These are phyloP conservation scores for Rhododendron ovatum DNA, from an alignment of 148 eudicot species.

Conservation along the genomic window DNA sequence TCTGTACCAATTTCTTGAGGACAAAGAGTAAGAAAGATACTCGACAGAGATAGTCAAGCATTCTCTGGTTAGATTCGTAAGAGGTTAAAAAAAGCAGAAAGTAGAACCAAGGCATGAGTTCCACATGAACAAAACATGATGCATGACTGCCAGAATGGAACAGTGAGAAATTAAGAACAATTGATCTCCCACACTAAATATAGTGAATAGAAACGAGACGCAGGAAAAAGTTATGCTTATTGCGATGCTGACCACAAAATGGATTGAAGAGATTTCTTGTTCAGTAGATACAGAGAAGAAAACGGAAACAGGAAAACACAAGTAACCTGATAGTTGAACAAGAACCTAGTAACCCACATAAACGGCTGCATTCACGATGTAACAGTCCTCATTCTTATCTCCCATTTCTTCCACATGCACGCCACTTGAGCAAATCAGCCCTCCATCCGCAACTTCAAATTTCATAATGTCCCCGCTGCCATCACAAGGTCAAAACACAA, in stretches of 20 bases:
- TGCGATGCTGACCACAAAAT: not conserved
- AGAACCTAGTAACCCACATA: slow-evolving; percentile 72
- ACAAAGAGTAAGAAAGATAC: not conserved
- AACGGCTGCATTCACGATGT: slow-evolving; percentile 96
- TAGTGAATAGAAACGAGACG: not conserved
- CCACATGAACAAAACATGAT: not conserved
- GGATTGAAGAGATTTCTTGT: not conserved
- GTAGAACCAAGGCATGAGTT: not conserved
- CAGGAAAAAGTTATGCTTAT: not conserved
- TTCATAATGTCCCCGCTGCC: slow-evolving; percentile 71
- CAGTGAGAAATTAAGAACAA: not conserved
- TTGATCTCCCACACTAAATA: not conserved
- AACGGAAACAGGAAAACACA: slow-evolving; percentile 4
- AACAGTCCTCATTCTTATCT: slow-evolving; percentile 87
- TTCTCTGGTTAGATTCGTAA: not conserved
- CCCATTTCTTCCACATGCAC: slow-evolving; percentile 98
- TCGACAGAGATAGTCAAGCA: not conserved
- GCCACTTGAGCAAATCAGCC: slow-evolving; percentile 96
- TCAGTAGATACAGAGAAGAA: not conserved
- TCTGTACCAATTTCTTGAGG: not conserved
- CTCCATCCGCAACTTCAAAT: slow-evolving; percentile 90
- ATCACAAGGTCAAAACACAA: slow-evolving; percentile 1
- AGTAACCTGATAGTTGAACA: not conserved
- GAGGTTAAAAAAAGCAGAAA: not conserved
- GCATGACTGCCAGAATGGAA: not conserved